Evolutionary conservation across 192 early-diverging fungal genomes (phyloP).

Genomic region (Backusella circina): DNA sequence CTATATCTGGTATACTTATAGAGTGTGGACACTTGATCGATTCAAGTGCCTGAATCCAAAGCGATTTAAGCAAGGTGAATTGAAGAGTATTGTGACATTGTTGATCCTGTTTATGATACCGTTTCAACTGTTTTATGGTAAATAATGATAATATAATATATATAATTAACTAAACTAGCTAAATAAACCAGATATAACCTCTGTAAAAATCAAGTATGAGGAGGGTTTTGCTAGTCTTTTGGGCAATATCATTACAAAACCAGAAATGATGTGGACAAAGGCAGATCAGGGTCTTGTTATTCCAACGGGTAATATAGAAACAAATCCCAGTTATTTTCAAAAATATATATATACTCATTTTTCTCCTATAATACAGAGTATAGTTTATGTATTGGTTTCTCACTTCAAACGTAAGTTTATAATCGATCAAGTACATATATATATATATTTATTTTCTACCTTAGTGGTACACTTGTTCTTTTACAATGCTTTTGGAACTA

Average conservation of each 20-base stretch:
- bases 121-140: slow-evolving; percentile 36
- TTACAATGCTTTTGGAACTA: slow-evolving; percentile 48
- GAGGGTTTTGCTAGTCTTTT: slow-evolving; percentile 24
- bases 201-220: slow-evolving; percentile 29
- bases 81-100: slow-evolving; percentile 30
- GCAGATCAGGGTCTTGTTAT: slow-evolving; percentile 4
- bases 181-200: slow-evolving; percentile 21
- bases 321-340: not conserved
- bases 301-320: slow-evolving; percentile 14
- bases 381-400: slow-evolving; percentile 37
- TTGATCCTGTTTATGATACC: slow-evolving; percentile 30
- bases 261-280: slow-evolving; percentile 22
- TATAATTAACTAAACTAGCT: not conserved
- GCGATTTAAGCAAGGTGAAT: slow-evolving; percentile 22
- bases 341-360: no score
- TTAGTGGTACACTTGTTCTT: slow-evolving; percentile 36
- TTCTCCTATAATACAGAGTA: slow-evolving; percentile 6
- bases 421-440: not conserved
- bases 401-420: slow-evolving; percentile 36
- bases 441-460: not conserved
- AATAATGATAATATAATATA: not conserved
- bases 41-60: slow-evolving; percentile 24
- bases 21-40: slow-evolving; percentile 27
- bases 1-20: slow-evolving; percentile 21
- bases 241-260: slow-evolving; percentile 16